Evolutionary conservation across 2,329 filamentous ascomycete species (phyloP).

Genomic region (Ophiostoma angusticollis): DNA sequence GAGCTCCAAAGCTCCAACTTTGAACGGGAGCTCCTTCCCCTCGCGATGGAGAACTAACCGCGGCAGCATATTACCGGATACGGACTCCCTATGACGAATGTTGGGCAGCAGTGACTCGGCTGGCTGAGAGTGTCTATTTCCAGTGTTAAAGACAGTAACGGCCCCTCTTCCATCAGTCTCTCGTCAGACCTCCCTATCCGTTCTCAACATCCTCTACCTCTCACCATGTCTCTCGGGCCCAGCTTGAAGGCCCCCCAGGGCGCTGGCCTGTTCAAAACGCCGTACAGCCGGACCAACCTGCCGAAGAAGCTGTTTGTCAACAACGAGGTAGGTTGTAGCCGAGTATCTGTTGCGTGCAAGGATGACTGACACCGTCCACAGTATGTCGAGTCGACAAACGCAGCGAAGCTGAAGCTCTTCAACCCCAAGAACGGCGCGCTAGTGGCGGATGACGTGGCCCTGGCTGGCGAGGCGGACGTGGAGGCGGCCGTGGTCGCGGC

Average conservation of each 20-base stretch:
- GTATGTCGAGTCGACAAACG: constrained; percentile 26
- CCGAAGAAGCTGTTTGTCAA: constrained; percentile 27
- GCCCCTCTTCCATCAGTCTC: background rate
- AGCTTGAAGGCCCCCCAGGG: constrained; percentile 12
- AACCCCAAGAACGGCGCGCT: constrained; percentile 37
- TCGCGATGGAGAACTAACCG: no score
- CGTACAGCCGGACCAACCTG: constrained; percentile 21
- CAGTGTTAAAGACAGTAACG: no score
- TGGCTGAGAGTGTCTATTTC: no score
- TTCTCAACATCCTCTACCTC: background rate
- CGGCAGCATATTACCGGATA: no score
- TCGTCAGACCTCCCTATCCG: background rate
- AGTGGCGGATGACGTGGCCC: constrained; percentile 33
- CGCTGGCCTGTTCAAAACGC: constrained; percentile 11
- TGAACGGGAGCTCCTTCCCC: no score
- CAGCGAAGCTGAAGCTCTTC: constrained; percentile 33
- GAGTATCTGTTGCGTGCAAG: no score
- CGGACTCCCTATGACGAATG: no score
- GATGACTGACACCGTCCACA: background rate
- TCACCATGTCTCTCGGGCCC: constrained; percentile 17
- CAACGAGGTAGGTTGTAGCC: constrained; percentile 19
- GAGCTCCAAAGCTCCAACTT: no score
- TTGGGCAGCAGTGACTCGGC: no score
- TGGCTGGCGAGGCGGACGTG: constrained; percentile 39
- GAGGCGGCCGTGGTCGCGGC: constrained; percentile 62